Percentiles rank a stretch among this genome's conserved stretches.
phyloP scores from a whole-genome alignment of 345 rosid genomes.

The Isatis tinctoria region DNA sequence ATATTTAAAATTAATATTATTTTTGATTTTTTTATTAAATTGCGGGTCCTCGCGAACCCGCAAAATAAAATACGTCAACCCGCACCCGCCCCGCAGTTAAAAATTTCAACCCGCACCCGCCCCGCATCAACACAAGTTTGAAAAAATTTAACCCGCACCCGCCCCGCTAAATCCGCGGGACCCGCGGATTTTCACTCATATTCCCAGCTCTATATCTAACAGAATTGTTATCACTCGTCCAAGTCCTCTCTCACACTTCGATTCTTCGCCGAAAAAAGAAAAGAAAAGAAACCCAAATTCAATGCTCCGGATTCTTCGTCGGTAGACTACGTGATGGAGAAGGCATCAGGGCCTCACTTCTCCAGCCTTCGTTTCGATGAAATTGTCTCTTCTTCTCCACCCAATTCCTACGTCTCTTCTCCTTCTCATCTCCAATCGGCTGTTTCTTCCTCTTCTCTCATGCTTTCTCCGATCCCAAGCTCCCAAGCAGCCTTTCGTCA shows the following conservation, averaged over 20 bases:
- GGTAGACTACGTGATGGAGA: constrained; percentile 87
- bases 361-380: constrained; percentile 85
- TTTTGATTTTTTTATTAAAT: no score
- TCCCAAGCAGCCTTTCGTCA: constrained; percentile 74
- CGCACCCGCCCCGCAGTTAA: no score
- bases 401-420: constrained; percentile 40
- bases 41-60: no score
- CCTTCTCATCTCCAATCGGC: constrained; percentile 33
- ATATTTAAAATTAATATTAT: no score
- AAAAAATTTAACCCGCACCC: no score
- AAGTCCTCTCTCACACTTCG: constrained; percentile 5
- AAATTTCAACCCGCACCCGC: no score
- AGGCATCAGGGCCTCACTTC: constrained; percentile 95
- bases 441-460: constrained; percentile 6
- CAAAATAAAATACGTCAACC: no score
- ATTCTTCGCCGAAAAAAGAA: neutral
- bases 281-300: neutral
- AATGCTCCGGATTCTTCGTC: constrained; percentile 49
- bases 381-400: constrained; percentile 52
- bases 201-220: no score
- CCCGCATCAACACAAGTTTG: no score
- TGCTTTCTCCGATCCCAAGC: constrained; percentile 25
- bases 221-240: constrained; percentile 3
- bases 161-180: no score
- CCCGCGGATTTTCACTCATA: no score